phyloP scores from a whole-genome alignment of 805 yeast species.

The Saccharomycopsis synnaedendra region DNA sequence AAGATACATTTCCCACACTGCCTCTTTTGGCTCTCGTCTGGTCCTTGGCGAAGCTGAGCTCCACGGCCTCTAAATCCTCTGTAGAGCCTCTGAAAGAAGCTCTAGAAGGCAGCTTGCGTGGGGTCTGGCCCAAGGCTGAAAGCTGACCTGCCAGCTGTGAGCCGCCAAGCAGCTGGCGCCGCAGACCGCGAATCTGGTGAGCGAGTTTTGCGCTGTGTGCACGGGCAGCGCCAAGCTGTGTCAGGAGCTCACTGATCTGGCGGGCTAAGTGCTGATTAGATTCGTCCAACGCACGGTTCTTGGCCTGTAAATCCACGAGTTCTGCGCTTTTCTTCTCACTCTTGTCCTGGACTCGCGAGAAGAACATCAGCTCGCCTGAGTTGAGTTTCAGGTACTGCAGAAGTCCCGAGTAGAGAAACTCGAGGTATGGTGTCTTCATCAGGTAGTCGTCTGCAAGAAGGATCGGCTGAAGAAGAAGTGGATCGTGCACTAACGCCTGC shows the following conservation, averaged over 20 bases:
- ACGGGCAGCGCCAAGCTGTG: constrained; percentile 12
- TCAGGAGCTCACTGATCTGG: constrained; percentile 16
- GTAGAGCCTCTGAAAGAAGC: neutral
- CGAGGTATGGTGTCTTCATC: constrained; percentile 82
- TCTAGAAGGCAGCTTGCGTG: constrained; percentile 12
- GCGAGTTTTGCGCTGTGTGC: constrained; percentile 16
- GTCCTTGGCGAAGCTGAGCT: constrained; percentile 11
- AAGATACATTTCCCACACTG: neutral
- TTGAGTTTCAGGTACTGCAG: constrained; percentile 44
- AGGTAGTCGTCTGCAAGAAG: constrained; percentile 81
- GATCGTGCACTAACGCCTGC: constrained; percentile 55
- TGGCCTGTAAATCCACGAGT: neutral
- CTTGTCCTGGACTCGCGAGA: constrained; percentile 23
- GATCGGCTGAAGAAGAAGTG: constrained; percentile 75
- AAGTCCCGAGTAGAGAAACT: constrained; percentile 70
- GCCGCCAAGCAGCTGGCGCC: neutral
- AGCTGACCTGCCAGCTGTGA: neutral
- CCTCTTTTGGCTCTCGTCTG: constrained; percentile 12
- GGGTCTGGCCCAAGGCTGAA: neutral
- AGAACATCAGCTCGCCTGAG: constrained; percentile 23
- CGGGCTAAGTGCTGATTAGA: constrained; percentile 11
- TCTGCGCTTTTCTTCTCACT: constrained; percentile 15
- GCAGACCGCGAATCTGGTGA: constrained; percentile 9
- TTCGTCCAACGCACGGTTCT: constrained; percentile 15
- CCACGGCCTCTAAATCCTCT: neutral